phyloP scores from a whole-genome alignment of 805 yeast species.

The Sugiyamaella boreocaroliniensis region DNA sequence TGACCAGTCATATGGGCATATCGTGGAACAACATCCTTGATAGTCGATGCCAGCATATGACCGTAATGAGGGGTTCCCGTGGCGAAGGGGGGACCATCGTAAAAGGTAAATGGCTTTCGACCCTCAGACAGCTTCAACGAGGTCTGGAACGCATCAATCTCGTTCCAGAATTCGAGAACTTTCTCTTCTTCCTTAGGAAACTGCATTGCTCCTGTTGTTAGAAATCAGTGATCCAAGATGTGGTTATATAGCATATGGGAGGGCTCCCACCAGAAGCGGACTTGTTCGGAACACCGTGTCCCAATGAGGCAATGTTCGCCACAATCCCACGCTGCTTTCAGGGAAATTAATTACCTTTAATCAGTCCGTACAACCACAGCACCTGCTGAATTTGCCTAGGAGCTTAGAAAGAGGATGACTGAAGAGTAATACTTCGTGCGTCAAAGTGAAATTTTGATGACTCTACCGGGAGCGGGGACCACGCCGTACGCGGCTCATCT shows the following conservation, averaged over 20 bases:
- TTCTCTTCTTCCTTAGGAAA: slow-evolving; percentile 89
- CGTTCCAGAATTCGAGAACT: slow-evolving; percentile 75
- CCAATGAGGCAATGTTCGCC: too few relatives aligned
- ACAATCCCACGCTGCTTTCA: too few relatives aligned
- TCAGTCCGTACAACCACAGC: not conserved
- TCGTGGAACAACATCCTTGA: slow-evolving; percentile 94
- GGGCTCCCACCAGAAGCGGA: too few relatives aligned
- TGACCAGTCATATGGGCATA: slow-evolving; percentile 97
- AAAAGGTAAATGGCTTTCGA: slow-evolving; percentile 82
- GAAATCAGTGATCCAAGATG: not conserved
- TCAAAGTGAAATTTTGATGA: not conserved
- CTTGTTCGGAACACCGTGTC: too few relatives aligned
- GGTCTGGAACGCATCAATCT: slow-evolving; percentile 88
- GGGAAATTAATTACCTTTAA: not conserved
- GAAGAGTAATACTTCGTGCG: not conserved
- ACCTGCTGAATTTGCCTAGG: not conserved
- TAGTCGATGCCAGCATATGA: slow-evolving; percentile 92
- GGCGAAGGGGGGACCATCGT: slow-evolving; percentile 99
- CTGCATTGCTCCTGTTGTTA: slow-evolving; percentile 27
- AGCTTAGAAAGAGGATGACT: not conserved
- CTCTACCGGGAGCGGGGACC: not conserved
- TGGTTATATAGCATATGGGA: too few relatives aligned
- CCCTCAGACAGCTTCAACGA: slow-evolving; percentile 78
- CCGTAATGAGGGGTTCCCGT: slow-evolving; percentile 99
- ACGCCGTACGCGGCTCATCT: not conserved